Base-by-base conservation (phyloP, 2,329 filamentous ascomycete species). In the Penicillium crustosum region DNA sequence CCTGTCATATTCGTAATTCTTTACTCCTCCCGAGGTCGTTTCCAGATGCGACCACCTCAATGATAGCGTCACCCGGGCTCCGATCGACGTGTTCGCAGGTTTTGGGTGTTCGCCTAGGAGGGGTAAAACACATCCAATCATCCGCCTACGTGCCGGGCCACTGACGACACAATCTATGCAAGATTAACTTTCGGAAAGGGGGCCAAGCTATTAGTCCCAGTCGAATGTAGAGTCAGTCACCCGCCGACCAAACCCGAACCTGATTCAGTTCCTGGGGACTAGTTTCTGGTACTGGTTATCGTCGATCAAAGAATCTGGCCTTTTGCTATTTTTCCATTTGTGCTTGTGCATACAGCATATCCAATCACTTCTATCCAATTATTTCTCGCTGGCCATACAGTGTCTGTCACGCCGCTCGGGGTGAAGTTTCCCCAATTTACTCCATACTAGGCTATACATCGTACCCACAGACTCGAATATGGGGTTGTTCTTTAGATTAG, bases 111-210 rank as follows among this genome's bases (percentile, higher is more conserved):
- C 42, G 27, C 55, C 54, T 47, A 50, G 12, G 53, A 41, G 53
- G 42, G 55, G 41, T 25, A 43, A 45, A 39, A 38, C 39, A 42
- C 6, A 25, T 9, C 62, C 62, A 65, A 66, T 63, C 53, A 58
- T 10, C 17, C 23, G 2, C 6, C 12, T 36, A 27, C 12, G 15
- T 39, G 25, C 17, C 42, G 31, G 31, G 44, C 49, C 44, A 53
- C 52, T 31, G 6, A 33, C 19, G 43, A 45, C 41, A 60, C 53
- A 58, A 61, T 55, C 57, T 39, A 62, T 57, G 63, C 64, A 61
- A 64, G 64, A 59, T 65, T 62, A 49, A 51, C 56, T 64, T 60
- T 49, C 9, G n/a, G 33, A 53, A 44, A 23, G 42, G 50, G 50
- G 53, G 45, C 44, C 35, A 52, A 44, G 49, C 35, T 39, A 31